Percentiles rank a stretch among this genome's conserved stretches.
Evolutionary conservation across 2,329 filamentous ascomycete species (phyloP).

Genomic region (Pseudogymnoascus sp.): DNA sequence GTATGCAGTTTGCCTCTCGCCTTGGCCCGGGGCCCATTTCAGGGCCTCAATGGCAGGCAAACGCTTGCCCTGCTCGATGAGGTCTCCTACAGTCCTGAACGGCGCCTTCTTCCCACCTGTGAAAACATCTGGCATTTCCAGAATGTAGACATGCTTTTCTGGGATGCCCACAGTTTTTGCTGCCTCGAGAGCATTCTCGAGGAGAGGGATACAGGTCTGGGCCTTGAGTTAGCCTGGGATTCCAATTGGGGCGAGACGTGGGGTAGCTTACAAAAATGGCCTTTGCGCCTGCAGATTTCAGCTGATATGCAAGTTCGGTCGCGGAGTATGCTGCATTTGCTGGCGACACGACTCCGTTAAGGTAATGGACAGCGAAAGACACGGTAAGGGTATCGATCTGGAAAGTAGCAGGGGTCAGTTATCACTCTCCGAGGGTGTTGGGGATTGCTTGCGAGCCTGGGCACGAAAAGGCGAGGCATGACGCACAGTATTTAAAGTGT

Average conservation of each 20-base stretch:
- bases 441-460: not conserved
- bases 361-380: slow-evolving; percentile 64
- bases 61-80: slow-evolving; percentile 51
- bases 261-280: slow-evolving; percentile 46
- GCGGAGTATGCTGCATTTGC: slow-evolving; percentile 69
- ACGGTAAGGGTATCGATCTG: slow-evolving; percentile 66
- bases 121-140: slow-evolving; percentile 49
- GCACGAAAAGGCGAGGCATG: not conserved
- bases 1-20: slow-evolving; percentile 60
- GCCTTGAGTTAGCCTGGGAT: not conserved
- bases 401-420: not conserved
- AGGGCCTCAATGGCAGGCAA: slow-evolving; percentile 45
- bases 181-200: slow-evolving; percentile 58
- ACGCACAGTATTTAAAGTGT: slow-evolving; percentile 65
- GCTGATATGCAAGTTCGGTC: slow-evolving; percentile 62
- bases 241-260: not conserved
- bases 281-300: slow-evolving; percentile 60
- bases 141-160: slow-evolving; percentile 56
- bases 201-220: slow-evolving; percentile 55
- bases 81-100: slow-evolving; percentile 57
- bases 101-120: slow-evolving; percentile 33
- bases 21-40: slow-evolving; percentile 54
- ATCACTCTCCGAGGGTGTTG: not conserved
- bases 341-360: slow-evolving; percentile 64
- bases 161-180: slow-evolving; percentile 56